A percentile compares a stretch with the other conserved stretches of the same genome.
Conservation (phyloP, 2,329 filamentous ascomycete species). For the Fusarium lateritium region DNA sequence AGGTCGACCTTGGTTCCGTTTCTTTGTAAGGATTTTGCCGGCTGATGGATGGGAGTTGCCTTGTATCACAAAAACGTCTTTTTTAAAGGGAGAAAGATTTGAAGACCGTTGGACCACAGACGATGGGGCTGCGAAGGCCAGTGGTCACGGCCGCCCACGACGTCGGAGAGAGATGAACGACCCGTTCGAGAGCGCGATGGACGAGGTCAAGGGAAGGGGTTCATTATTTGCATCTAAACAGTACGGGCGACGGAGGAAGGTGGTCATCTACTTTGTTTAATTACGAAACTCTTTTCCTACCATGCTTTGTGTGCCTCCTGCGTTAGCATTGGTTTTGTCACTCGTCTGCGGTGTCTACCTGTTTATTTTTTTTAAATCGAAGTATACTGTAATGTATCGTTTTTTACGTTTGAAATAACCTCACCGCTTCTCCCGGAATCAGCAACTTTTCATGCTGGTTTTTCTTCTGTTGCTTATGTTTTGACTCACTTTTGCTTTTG, state of each 20-base stretch:
- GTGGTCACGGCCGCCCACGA: constrained; percentile 33
- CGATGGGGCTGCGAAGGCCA: constrained; percentile 42
- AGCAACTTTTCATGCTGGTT: background rate
- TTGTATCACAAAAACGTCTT: constrained; percentile 53
- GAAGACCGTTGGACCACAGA: constrained; percentile 41
- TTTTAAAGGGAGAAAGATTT: constrained; percentile 45
- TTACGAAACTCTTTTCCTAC: constrained; percentile 59
- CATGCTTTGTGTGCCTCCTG: constrained; percentile 25
- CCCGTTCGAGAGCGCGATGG: constrained; percentile 37
- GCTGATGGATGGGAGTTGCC: constrained; percentile 51
- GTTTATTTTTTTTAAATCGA: constrained; percentile 19
- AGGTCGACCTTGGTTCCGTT: constrained; percentile 50
- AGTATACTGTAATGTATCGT: constrained; percentile 13
- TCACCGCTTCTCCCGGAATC: background rate
- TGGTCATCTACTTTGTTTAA: constrained; percentile 68
- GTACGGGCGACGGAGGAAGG: constrained; percentile 55
- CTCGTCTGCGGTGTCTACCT: constrained; percentile 24
- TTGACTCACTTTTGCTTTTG: constrained; percentile 21
- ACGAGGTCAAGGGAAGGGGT: constrained; percentile 37
- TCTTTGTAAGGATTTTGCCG: constrained; percentile 51
- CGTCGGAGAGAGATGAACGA: constrained; percentile 37
- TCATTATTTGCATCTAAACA: constrained; percentile 53
- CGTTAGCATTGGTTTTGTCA: constrained; percentile 32
- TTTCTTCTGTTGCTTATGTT: constrained; percentile 22
- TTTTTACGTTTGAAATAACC: constrained; percentile 13